A percentile compares a stretch with the other conserved stretches of the same genome.
These are phyloP conservation scores for Penicillium coffeae DNA, from an alignment of 495 filamentous ascomycete genomes.

Conservation along the genomic window DNA sequence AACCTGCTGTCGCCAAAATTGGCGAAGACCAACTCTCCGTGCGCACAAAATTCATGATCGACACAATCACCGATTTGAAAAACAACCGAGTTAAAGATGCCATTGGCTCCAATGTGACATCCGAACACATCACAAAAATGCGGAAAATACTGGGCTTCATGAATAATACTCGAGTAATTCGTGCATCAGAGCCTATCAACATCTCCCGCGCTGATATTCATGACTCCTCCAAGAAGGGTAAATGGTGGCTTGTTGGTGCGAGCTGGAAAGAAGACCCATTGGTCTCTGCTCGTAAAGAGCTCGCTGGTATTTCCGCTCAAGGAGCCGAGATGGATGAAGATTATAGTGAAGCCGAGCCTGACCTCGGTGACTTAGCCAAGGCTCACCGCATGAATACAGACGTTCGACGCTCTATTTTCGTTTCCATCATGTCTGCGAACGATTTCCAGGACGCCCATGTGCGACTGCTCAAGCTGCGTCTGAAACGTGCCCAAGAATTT, in stretches of 20 bases:
- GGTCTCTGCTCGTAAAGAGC: constrained; percentile 35
- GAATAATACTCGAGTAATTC: constrained; percentile 59
- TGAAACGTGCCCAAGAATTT: constrained; percentile 79
- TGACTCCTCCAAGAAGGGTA: constrained; percentile 79
- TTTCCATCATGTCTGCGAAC: constrained; percentile 79
- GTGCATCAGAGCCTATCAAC: constrained; percentile 75
- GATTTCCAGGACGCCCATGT: constrained; percentile 81
- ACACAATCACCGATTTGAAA: constrained; percentile 88
- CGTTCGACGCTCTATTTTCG: constrained; percentile 86
- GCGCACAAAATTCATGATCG: constrained; percentile 96
- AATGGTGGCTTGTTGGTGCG: constrained; percentile 97
- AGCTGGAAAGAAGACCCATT: constrained; percentile 65
- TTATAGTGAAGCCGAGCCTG: constrained; percentile 54
- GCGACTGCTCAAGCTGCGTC: constrained; percentile 71
- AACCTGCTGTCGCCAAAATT: constrained; percentile 60
- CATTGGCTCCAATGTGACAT: constrained; percentile 55
- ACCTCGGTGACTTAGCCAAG: constrained; percentile 70
- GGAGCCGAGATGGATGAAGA: constrained; percentile 16
- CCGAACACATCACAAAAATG: constrained; percentile 80
- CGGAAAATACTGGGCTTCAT: constrained; percentile 74
- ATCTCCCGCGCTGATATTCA: constrained; percentile 76
- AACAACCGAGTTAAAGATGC: constrained; percentile 86
- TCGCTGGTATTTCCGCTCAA: constrained; percentile 18
- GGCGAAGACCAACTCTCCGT: constrained; percentile 73
- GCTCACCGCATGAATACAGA: constrained; percentile 94